Conservation (phyloP, 2,329 filamentous ascomycete species). For the Penicillium carneum region DNA sequence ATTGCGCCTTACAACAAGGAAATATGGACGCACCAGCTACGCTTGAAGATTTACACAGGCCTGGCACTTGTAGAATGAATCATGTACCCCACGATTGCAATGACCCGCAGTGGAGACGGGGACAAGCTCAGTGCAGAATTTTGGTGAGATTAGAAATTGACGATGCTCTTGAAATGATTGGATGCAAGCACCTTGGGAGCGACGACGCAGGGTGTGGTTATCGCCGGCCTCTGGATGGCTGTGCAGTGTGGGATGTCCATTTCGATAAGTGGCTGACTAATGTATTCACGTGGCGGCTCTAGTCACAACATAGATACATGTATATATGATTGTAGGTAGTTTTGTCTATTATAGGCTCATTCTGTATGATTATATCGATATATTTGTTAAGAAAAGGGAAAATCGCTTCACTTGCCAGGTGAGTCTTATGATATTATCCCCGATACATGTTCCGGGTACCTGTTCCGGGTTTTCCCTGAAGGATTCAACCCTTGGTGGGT, state of each 20-base stretch:
- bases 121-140: slow-evolving; percentile 3
- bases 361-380: background rate
- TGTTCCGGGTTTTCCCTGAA: background rate
- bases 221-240: slow-evolving; percentile 35
- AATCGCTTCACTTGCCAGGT: background rate
- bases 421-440: background rate
- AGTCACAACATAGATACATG: no score
- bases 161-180: slow-evolving; percentile 27
- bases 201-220: slow-evolving; percentile 22
- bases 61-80: slow-evolving; percentile 17
- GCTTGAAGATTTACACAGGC: slow-evolving; percentile 23
- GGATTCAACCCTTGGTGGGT: slow-evolving; percentile 1
- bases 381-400: background rate
- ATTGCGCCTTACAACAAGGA: background rate
- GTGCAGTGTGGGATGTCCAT: slow-evolving; percentile 5
- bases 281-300: slow-evolving; percentile 4
- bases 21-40: slow-evolving; percentile 9
- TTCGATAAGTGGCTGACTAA: slow-evolving; percentile 20
- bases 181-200: slow-evolving; percentile 10
- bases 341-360: background rate
- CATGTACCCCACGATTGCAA: slow-evolving; percentile 30
- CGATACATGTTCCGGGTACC: background rate
- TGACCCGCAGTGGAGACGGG: slow-evolving; percentile 33
- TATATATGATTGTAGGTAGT: no score
- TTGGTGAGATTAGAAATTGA: slow-evolving; percentile 11